Evolutionary conservation across 1,284 basidiomycete species (phyloP).

Genomic region (Apiotrichum sp.): DNA sequence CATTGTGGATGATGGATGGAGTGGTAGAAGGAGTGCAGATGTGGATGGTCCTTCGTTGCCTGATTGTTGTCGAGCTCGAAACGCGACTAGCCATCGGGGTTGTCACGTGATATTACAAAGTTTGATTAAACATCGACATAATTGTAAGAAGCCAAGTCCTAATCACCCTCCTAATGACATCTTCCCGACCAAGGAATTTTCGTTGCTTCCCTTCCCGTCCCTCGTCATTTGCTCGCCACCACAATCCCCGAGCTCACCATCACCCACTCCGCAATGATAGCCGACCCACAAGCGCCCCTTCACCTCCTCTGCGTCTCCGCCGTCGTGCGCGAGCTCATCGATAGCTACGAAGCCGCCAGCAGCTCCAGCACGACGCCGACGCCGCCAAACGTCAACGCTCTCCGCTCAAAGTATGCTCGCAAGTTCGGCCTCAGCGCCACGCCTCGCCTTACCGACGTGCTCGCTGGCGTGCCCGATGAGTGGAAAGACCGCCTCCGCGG

Average conservation of each 20-base stretch:
- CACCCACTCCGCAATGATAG: conserved; percentile 18
- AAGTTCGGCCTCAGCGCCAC: conserved; percentile 80
- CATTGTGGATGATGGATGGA: conserved; percentile 4
- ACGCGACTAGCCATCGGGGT: too few species aligned
- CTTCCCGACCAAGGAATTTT: too few species aligned
- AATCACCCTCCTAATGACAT: too few species aligned
- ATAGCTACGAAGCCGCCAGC: conserved; percentile 39
- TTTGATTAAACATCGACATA: too few species aligned
- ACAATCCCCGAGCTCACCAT: background rate
- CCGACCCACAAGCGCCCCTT: conserved; percentile 69
- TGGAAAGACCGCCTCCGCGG: conserved; percentile 88
- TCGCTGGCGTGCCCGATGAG: conserved; percentile 95
- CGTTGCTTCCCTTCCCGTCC: too few species aligned
- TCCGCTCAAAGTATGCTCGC: conserved; percentile 83
- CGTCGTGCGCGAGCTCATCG: conserved; percentile 89
- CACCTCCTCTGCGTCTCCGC: conserved; percentile 88
- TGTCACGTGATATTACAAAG: too few species aligned
- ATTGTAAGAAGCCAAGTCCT: too few species aligned
- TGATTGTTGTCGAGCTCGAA: too few species aligned
- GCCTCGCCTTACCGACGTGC: conserved; percentile 92
- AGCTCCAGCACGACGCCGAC: conserved; percentile 26
- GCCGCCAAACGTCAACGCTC: conserved; percentile 67
- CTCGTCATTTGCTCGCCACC: background rate
- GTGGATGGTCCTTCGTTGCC: too few species aligned
- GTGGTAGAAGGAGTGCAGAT: too few species aligned